Conservation (phyloP, 768 basidiomycete genomes). For the Xanthoconium stramineum region DNA sequence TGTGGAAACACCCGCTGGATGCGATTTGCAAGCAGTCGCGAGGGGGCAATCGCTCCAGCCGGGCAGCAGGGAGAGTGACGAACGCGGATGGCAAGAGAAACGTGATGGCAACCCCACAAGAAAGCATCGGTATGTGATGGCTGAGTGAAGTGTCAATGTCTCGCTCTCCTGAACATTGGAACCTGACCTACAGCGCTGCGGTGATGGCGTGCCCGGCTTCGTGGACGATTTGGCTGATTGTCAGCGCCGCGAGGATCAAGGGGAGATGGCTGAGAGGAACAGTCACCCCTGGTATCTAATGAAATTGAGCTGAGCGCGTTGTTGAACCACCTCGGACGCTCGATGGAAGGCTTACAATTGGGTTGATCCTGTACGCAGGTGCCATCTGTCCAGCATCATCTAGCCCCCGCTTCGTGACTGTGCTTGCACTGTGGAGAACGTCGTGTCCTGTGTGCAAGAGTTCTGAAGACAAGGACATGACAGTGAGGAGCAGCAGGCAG, state of each 20-base stretch:
- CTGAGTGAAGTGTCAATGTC: slow-evolving; percentile 36
- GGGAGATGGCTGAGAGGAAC: slow-evolving; percentile 73
- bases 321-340: not conserved
- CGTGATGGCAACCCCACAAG: slow-evolving; percentile 59
- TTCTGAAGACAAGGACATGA: slow-evolving; percentile 17
- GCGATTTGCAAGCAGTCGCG: slow-evolving; percentile 56
- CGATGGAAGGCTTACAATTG: slow-evolving; percentile 29
- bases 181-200: slow-evolving; percentile 61
- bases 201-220: slow-evolving; percentile 78
- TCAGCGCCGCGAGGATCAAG: slow-evolving; percentile 57
- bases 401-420: slow-evolving; percentile 17
- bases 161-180: not conserved
- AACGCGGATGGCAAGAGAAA: slow-evolving; percentile 72
- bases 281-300: slow-evolving; percentile 79
- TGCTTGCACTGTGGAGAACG: not conserved
- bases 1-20: slow-evolving; percentile 77
- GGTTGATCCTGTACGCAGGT: slow-evolving; percentile 11
- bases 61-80: slow-evolving; percentile 53
- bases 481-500: slow-evolving; percentile 38
- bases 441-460: slow-evolving; percentile 2
- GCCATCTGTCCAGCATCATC: not conserved
- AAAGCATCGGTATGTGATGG: slow-evolving; percentile 59
- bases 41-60: slow-evolving; percentile 37
- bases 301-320: not conserved
- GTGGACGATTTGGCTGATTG: slow-evolving; percentile 67